Percentiles rank a stretch among this genome's conserved stretches.
Conservation (phyloP, 208 protist species). For the Angomonas ambiguus region DNA sequence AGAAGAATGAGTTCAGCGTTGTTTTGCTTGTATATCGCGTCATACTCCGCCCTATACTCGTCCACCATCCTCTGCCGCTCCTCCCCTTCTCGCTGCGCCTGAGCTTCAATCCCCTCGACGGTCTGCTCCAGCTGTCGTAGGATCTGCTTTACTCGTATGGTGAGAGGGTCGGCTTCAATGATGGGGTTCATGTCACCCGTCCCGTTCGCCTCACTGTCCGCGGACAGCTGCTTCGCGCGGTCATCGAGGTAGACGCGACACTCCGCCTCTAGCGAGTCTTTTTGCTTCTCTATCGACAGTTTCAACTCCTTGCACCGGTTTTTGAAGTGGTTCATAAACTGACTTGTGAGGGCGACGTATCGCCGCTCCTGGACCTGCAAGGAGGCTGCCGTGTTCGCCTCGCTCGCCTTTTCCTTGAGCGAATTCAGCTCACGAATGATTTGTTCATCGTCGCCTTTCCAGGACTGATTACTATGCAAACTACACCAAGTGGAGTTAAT, state of each 20-base stretch:
- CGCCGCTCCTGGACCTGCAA: conserved; percentile 50
- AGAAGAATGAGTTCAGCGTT: conserved; percentile 59
- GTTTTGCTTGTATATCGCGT: conserved; percentile 36
- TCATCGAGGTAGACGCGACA: conserved; percentile 31
- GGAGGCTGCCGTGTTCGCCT: conserved; percentile 34
- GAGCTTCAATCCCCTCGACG: conserved; percentile 25
- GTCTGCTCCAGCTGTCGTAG: conserved; percentile 19
- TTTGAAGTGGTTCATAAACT: conserved; percentile 40
- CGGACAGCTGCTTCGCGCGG: conserved; percentile 28
- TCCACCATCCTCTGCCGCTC: conserved; percentile 22
- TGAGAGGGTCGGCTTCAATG: conserved; percentile 17
- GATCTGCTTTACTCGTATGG: conserved; percentile 22
- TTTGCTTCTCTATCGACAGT: conserved; percentile 29
- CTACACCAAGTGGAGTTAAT: conserved; percentile 34
- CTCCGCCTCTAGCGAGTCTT: conserved; percentile 36
- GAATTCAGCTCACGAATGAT: conserved; percentile 34
- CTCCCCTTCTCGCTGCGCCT: conserved; percentile 23
- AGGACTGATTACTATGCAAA: conserved; percentile 23
- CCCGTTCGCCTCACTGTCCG: conserved; percentile 18
- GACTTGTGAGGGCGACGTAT: conserved; percentile 31
- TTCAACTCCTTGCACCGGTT: conserved; percentile 28
- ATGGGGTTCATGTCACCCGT: conserved; percentile 14
- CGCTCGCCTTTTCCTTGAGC: conserved; percentile 34
- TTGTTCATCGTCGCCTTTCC: conserved; percentile 24
- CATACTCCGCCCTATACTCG: conserved; percentile 18